Evolutionary conservation across 2,329 filamentous ascomycete species (phyloP).

Genomic region (Trichoderma sp.): DNA sequence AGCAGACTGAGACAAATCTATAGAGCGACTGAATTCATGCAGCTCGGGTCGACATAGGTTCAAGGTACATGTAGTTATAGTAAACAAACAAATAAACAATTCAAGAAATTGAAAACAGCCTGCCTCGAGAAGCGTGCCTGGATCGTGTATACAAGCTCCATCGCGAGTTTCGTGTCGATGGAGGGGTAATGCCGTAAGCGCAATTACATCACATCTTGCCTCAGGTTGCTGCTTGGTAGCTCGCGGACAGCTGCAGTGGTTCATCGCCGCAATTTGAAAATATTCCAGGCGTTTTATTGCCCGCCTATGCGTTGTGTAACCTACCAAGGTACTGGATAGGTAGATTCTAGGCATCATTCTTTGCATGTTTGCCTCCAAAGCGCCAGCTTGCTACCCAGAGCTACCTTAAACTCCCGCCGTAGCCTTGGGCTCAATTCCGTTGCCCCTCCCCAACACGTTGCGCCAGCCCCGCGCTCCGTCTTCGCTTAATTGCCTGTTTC

Average conservation of each 20-base stretch:
- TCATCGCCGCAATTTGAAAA: neutral
- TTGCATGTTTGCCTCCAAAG: neutral
- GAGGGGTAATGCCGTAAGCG: neutral
- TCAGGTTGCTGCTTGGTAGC: neutral
- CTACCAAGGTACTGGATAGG: neutral
- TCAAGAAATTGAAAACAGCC: neutral
- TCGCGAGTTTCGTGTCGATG: neutral
- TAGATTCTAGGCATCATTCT: neutral
- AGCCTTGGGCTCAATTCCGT: neutral
- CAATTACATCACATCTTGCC: constrained; percentile 3
- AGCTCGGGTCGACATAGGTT: neutral
- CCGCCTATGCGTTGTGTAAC: neutral
- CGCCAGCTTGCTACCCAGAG: neutral
- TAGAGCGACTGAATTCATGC: neutral
- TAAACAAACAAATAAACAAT: neutral
- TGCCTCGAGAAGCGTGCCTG: neutral
- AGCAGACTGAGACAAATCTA: neutral
- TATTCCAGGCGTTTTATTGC: neutral
- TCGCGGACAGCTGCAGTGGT: neutral
- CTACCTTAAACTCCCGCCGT: neutral
- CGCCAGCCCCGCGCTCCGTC: constrained; percentile 27
- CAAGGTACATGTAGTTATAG: neutral
- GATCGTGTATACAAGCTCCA: neutral
- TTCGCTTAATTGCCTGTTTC: constrained; percentile 22
- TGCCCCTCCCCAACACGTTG: constrained; percentile 5